These are phyloP conservation scores for Carex cristatella DNA, from an alignment of 176 grass and related monocot species.

Conservation along the genomic window DNA sequence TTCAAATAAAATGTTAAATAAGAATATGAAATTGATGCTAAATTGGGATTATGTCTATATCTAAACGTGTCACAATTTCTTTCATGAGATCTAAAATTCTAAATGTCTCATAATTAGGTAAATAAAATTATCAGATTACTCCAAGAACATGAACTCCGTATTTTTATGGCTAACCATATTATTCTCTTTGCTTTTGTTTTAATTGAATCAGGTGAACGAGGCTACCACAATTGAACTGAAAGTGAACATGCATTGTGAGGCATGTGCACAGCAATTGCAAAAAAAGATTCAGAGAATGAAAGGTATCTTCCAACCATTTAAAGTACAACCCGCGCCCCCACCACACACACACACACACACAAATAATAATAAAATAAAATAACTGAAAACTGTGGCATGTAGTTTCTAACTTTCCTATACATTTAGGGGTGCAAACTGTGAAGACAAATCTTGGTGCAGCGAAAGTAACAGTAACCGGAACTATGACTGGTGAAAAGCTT, in stretches of 20 bases:
- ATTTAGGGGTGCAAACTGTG: slow-evolving; percentile 53
- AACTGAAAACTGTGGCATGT: too few species aligned
- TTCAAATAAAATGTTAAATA: background rate
- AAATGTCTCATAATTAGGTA: background rate
- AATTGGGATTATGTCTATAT: background rate
- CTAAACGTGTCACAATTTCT: background rate
- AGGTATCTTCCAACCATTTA: slow-evolving; percentile 31
- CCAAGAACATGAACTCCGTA: background rate
- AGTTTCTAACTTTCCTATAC: background rate
- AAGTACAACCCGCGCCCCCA: background rate
- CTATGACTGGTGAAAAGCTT: slow-evolving; percentile 37
- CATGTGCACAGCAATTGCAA: slow-evolving; percentile 63
- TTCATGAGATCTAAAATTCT: background rate
- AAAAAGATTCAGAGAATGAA: slow-evolving; percentile 60
- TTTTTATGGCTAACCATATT: background rate
- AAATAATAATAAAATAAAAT: background rate
- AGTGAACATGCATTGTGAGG: slow-evolving; percentile 91
- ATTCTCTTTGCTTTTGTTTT: background rate
- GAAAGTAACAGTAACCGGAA: slow-evolving; percentile 52
- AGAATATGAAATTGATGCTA: background rate
- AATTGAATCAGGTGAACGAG: slow-evolving; percentile 27
- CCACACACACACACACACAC: background rate
- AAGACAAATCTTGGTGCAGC: slow-evolving; percentile 38
- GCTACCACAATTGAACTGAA: slow-evolving; percentile 49
- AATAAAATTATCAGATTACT: background rate